Percentiles rank a stretch among this genome's conserved stretches.
Conservation (phyloP, 371 early-diverging fungal genomes). For the Saksenaea oblongispora region DNA sequence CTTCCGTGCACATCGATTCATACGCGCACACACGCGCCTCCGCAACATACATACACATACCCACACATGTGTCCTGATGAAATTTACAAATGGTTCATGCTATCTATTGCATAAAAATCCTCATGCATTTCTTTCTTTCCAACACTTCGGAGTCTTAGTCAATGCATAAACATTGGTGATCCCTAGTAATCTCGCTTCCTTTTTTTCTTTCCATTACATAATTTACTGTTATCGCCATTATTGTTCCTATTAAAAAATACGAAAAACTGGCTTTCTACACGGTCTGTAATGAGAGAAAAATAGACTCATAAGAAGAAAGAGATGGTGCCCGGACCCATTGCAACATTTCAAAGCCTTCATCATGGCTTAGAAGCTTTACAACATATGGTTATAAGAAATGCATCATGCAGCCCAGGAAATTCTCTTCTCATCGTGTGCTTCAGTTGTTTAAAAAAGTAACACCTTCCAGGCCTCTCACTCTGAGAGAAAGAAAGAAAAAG, state of each 20-base stretch:
- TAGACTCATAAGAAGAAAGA: no score
- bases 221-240: no score
- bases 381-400: not conserved
- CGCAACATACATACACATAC: not conserved
- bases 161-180: constrained; percentile 2
- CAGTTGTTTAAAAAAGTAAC: not conserved
- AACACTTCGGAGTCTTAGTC: not conserved
- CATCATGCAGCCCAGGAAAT: constrained; percentile 4
- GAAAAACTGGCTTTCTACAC: no score
- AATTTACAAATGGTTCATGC: not conserved
- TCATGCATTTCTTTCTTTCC: not conserved
- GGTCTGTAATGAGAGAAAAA: no score
- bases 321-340: no score
- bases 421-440: not conserved
- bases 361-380: not conserved
- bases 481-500: no score
- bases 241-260: no score
- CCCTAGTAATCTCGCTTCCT: not conserved
- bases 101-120: not conserved
- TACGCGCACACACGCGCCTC: not conserved
- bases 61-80: constrained; percentile 1
- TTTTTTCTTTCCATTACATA: not conserved
- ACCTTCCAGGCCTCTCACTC: not conserved
- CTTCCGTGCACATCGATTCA: not conserved
- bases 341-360: no score